Conservation (phyloP, 176 grass and related monocot species). For the Tuctoria greenei region DNA sequence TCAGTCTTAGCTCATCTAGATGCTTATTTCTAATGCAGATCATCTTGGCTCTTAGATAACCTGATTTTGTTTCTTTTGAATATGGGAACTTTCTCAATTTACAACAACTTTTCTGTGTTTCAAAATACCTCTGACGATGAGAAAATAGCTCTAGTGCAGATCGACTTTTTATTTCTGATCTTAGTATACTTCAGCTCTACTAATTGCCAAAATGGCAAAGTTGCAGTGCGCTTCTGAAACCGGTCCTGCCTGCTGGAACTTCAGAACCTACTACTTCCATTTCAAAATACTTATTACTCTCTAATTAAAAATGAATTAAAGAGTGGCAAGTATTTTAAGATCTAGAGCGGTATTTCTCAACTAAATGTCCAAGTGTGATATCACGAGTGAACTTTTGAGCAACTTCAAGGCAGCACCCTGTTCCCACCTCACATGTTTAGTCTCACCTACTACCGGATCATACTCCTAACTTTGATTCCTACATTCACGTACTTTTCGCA, state of each 20-base stretch:
- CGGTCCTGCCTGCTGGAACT: not conserved
- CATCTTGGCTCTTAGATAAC: not conserved
- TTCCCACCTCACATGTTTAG: constrained; percentile 37
- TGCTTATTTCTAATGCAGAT: not conserved
- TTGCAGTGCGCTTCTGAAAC: not conserved
- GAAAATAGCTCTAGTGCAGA: too few relatives aligned
- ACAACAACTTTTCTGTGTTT: not conserved
- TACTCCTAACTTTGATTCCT: constrained; percentile 21
- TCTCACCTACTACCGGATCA: constrained; percentile 27
- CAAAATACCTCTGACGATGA: too few relatives aligned
- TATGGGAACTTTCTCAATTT: not conserved
- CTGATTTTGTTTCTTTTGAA: not conserved
- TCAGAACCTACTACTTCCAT: too few relatives aligned
- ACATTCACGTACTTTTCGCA: constrained; percentile 8
- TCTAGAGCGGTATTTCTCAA: not conserved
- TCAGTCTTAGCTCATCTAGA: constrained; percentile 18
- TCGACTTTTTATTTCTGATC: not conserved
- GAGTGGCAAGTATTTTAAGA: too few relatives aligned
- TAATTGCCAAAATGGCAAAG: not conserved
- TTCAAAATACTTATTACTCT: too few relatives aligned
- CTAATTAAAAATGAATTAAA: too few relatives aligned
- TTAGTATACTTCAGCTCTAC: not conserved
- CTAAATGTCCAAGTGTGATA: not conserved
- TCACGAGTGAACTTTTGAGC: not conserved
- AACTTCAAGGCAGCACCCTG: not conserved